Percentiles rank a stretch among this genome's conserved stretches.
Evolutionary conservation across 169 alveolate species (phyloP).

Genomic region (Plasmodium knowlesi): DNA sequence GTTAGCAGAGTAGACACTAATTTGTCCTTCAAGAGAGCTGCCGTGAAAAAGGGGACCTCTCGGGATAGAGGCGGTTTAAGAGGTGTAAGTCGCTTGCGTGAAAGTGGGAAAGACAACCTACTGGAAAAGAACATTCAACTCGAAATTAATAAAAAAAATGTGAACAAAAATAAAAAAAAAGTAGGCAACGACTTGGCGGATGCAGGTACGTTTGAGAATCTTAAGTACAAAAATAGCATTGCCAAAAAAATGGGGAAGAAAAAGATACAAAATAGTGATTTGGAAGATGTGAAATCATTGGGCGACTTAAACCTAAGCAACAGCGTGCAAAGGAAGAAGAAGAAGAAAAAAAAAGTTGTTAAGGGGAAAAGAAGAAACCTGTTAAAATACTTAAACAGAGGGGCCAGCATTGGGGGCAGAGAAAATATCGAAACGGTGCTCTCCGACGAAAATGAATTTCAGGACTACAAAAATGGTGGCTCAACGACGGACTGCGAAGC

Average conservation of each 20-base stretch:
- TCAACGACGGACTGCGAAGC: constrained; percentile 52
- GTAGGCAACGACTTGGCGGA: neutral
- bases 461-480: constrained; percentile 1
- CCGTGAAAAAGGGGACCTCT: neutral
- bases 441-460: constrained; percentile 13
- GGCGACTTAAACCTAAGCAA: neutral
- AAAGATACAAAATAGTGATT: neutral
- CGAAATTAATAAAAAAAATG: neutral
- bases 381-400: constrained; percentile 22
- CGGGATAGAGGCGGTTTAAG: constrained; percentile 18
- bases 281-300: neutral
- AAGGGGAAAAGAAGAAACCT: constrained; percentile 9
- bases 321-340: neutral
- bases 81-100: neutral
- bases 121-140: neutral
- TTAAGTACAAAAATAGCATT: neutral
- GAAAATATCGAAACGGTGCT: constrained; percentile 41
- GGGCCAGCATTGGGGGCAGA: neutral
- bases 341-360: constrained; percentile 6
- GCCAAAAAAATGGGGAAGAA: neutral
- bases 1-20: constrained; percentile 20
- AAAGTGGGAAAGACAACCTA: neutral
- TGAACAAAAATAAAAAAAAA: constrained; percentile 18
- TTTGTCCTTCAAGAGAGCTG: neutral
- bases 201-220: neutral